Percentiles rank a stretch among this genome's conserved stretches.
These are phyloP conservation scores for Blepharisma japonicum DNA, from an alignment of 73 alveolate species.

Conservation along the genomic window DNA sequence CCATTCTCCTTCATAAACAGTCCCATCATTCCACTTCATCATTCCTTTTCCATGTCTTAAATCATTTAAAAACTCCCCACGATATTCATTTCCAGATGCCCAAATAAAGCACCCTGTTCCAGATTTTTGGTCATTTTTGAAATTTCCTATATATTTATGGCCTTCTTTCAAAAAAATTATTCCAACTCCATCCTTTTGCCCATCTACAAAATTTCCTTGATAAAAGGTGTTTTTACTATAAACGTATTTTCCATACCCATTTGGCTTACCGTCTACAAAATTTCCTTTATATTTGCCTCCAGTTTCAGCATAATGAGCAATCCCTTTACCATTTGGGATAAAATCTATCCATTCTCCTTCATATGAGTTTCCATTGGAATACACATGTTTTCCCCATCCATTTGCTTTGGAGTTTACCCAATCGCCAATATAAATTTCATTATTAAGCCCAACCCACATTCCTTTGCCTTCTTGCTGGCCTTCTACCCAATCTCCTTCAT, in stretches of 20 bases:
- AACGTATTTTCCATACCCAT: slow-evolving; percentile 34
- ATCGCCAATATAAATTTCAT: slow-evolving; percentile 37
- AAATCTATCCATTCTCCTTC: slow-evolving; percentile 60
- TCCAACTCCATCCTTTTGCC: slow-evolving; percentile 40
- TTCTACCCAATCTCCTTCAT: slow-evolving; percentile 41
- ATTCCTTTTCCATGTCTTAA: slow-evolving; percentile 47
- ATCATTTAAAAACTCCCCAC: slow-evolving; percentile 42
- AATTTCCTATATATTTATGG: slow-evolving; percentile 40
- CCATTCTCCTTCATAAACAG: slow-evolving; percentile 50
- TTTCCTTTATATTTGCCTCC: slow-evolving; percentile 38
- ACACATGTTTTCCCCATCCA: slow-evolving; percentile 64
- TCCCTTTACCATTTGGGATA: slow-evolving; percentile 57
- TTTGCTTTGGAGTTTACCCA: slow-evolving; percentile 61
- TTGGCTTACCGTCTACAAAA: slow-evolving; percentile 36
- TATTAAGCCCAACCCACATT: slow-evolving; percentile 30
- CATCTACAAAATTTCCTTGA: slow-evolving; percentile 49
- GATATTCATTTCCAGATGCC: slow-evolving; percentile 35
- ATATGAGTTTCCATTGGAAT: slow-evolving; percentile 54
- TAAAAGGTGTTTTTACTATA: slow-evolving; percentile 34
- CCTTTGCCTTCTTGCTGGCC: slow-evolving; percentile 41
- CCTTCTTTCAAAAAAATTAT: slow-evolving; percentile 30
- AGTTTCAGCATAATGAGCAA: slow-evolving; percentile 27
- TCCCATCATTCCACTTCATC: slow-evolving; percentile 47
- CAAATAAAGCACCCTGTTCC: slow-evolving; percentile 39
- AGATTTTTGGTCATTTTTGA: slow-evolving; percentile 35